Conservation (phyloP, 129 eudicot genomes). For the Silybum marianum region DNA sequence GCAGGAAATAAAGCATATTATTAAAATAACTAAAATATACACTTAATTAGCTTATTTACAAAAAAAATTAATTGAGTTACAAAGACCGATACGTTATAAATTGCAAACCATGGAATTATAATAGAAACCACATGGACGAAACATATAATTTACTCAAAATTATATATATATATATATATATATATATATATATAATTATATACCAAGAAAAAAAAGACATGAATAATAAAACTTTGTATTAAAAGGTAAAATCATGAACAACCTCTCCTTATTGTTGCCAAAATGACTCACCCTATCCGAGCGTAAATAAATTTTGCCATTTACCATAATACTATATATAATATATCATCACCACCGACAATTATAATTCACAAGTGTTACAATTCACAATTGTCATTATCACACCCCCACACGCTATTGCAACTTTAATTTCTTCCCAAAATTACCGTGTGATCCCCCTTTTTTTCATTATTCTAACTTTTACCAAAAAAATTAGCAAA, state of each 20-base stretch:
- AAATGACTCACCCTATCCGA: neutral
- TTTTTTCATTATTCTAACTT: slow-evolving; percentile 17
- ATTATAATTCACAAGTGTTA: neutral
- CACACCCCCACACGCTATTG: neutral
- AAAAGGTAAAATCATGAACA: neutral
- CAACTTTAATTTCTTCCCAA: neutral
- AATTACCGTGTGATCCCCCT: slow-evolving; percentile 7
- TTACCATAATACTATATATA: neutral
- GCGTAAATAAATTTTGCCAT: neutral
- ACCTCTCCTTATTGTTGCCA: neutral
- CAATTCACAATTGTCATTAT: neutral
- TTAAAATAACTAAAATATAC: too few relatives aligned
- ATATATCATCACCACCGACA: neutral
- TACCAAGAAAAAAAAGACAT: too few relatives aligned
- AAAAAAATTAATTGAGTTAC: too few relatives aligned
- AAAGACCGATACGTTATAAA: too few relatives aligned
- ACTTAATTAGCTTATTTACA: too few relatives aligned
- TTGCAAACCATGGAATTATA: too few relatives aligned
- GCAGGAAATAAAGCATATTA: too few relatives aligned
- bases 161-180: too few relatives aligned
- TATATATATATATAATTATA: too few relatives aligned
- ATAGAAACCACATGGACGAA: too few relatives aligned
- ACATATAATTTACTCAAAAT: too few relatives aligned
- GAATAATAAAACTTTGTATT: neutral
- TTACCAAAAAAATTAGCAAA: slow-evolving; percentile 8